Evolutionary conservation across 2,329 filamentous ascomycete genomes (phyloP).

Genomic region (Beauveria australis): DNA sequence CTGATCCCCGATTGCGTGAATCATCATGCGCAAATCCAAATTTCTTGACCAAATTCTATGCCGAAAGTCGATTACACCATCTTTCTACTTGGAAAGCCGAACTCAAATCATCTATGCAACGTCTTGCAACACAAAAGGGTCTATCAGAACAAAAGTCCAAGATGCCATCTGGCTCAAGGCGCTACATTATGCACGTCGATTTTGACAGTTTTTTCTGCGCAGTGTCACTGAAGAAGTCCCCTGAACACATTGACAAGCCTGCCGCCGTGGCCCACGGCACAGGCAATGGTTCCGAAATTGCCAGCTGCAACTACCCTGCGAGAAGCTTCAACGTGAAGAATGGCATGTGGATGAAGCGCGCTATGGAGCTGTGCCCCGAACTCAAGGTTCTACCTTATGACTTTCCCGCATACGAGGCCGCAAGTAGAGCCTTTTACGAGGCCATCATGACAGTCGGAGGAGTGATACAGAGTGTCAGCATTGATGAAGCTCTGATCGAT

Average conservation of each 20-base stretch:
- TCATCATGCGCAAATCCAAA: slow-evolving; percentile 88
- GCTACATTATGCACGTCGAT: slow-evolving; percentile 91
- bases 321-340: slow-evolving; percentile 84
- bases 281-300: slow-evolving; percentile 85
- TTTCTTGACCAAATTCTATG: slow-evolving; percentile 90
- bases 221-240: slow-evolving; percentile 71
- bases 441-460: slow-evolving; percentile 72
- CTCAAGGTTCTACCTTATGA: slow-evolving; percentile 92
- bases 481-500: slow-evolving; percentile 90
- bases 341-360: slow-evolving; percentile 98
- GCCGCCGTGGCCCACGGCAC: slow-evolving; percentile 81
- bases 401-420: slow-evolving; percentile 88
- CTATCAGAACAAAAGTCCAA: slow-evolving; percentile 36
- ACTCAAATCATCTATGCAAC: slow-evolving; percentile 81
- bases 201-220: slow-evolving; percentile 99
- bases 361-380: slow-evolving; percentile 72
- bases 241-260: slow-evolving; percentile 69
- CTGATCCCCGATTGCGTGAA: slow-evolving; percentile 77
- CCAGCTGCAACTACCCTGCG: slow-evolving; percentile 93
- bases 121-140: slow-evolving; percentile 62
- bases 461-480: slow-evolving; percentile 88
- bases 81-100: slow-evolving; percentile 95
- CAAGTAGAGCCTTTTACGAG: slow-evolving; percentile 81
- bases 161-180: slow-evolving; percentile 52
- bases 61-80: slow-evolving; percentile 90